Evolutionary conservation across 1,284 basidiomycete genomes (phyloP).

Genomic region (Porogramme epimiltina): DNA sequence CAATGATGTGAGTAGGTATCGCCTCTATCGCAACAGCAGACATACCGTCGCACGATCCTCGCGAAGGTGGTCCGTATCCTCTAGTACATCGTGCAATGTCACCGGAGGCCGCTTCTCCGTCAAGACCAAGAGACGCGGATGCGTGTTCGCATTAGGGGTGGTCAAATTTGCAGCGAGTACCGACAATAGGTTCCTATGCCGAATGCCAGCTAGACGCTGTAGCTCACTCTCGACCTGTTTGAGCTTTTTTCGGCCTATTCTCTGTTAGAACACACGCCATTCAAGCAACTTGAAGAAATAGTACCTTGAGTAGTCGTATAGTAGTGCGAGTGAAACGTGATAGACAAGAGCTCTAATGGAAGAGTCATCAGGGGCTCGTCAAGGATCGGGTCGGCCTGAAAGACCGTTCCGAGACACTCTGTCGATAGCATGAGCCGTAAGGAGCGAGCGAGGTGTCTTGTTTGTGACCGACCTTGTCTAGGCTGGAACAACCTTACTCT

Average conservation of each 20-base stretch:
- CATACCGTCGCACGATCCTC: conserved; percentile 67
- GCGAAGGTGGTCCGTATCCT: conserved; percentile 64
- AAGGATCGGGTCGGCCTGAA: conserved; percentile 71
- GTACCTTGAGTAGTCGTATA: conserved; percentile 65
- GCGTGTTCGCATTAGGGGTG: conserved; percentile 45
- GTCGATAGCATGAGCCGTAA: conserved; percentile 20
- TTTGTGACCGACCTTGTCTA: conserved; percentile 45
- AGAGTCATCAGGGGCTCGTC: conserved; percentile 57
- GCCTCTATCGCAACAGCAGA: conserved; percentile 2
- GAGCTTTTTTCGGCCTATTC: conserved; percentile 61
- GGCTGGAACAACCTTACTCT: conserved; percentile 74
- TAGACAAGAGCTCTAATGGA: conserved; percentile 65
- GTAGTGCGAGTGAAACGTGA: conserved; percentile 66
- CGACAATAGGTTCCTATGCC: conserved; percentile 61
- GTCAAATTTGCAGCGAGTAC: conserved; percentile 67
- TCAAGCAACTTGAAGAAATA: background rate
- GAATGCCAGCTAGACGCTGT: conserved; percentile 55
- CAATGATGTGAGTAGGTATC: background rate
- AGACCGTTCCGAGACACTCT: conserved; percentile 67
- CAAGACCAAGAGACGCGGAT: conserved; percentile 61
- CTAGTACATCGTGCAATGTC: conserved; percentile 66
- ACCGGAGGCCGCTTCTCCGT: conserved; percentile 65
- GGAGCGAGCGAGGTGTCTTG: background rate
- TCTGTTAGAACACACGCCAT: background rate
- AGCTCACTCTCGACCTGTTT: conserved; percentile 66